A percentile compares a stretch with the other conserved stretches of the same genome.
Conservation (phyloP, 2,329 filamentous ascomycete species). For the Phyllosticta ampelicida region DNA sequence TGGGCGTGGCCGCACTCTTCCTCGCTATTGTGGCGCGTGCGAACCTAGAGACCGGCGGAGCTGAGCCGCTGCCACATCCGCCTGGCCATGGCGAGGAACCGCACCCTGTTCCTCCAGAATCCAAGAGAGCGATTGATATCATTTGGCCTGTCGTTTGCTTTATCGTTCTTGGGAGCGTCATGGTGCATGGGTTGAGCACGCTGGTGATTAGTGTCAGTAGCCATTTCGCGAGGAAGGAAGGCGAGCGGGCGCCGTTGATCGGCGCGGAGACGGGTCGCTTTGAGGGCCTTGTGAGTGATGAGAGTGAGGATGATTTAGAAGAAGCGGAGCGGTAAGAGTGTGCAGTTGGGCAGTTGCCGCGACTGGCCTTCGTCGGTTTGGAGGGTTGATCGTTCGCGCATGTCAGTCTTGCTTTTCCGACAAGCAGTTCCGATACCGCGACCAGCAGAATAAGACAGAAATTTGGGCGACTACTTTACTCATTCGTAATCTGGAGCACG, state of each 20-base stretch:
- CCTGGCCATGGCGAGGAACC: slow-evolving; percentile 15
- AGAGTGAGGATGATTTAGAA: slow-evolving; percentile 13
- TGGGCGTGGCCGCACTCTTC: slow-evolving; percentile 47
- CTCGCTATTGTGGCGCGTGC: slow-evolving; percentile 46
- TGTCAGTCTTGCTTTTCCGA: no score
- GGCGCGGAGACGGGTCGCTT: slow-evolving; percentile 41
- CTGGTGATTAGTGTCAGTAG: slow-evolving; percentile 39
- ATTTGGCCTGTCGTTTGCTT: slow-evolving; percentile 48
- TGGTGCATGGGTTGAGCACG: slow-evolving; percentile 45
- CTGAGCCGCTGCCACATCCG: slow-evolving; percentile 35
- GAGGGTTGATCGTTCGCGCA: no score
- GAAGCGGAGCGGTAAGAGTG: slow-evolving; percentile 14
- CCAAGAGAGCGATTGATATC: slow-evolving; percentile 31
- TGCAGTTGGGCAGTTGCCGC: neutral
- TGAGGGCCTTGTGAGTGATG: slow-evolving; percentile 40
- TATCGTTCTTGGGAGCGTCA: slow-evolving; percentile 42
- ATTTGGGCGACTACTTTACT: no score
- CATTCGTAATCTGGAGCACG: no score
- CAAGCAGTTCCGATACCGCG: no score
- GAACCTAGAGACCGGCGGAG: slow-evolving; percentile 40
- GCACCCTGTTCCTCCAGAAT: slow-evolving; percentile 20
- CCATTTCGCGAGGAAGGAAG: slow-evolving; percentile 36
- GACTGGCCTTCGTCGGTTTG: neutral
- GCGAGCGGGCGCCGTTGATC: slow-evolving; percentile 40
- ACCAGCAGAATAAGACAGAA: no score